Percentiles rank a stretch among this genome's conserved stretches.
phyloP scores from a whole-genome alignment of 2,329 filamentous ascomycete species.

The Orbilia oligospora region DNA sequence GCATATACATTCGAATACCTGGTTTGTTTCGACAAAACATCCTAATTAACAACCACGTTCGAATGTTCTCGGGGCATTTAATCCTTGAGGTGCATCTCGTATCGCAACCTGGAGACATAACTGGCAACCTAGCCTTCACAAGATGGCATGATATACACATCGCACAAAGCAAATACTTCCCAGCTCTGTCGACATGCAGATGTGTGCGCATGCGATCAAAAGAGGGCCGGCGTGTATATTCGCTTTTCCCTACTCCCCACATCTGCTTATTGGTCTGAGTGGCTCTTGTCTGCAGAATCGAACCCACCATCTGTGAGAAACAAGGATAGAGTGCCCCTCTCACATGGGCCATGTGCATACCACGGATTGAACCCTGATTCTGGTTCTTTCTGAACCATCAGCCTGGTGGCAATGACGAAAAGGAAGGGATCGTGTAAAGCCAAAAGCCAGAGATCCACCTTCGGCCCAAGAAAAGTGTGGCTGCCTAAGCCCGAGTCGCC shows the following conservation, averaged over 20 bases:
- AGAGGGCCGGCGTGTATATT: slow-evolving; percentile 27
- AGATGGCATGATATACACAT: slow-evolving; percentile 32
- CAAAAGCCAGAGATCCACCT: slow-evolving; percentile 56
- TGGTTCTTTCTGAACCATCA: slow-evolving; percentile 41
- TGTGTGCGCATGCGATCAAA: slow-evolving; percentile 45
- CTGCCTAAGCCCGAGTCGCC: slow-evolving; percentile 60
- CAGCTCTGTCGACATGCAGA: slow-evolving; percentile 38
- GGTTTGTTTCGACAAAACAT: slow-evolving; percentile 58
- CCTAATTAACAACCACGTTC: slow-evolving; percentile 56
- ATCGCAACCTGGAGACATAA: slow-evolving; percentile 22
- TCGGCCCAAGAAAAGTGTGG: slow-evolving; percentile 58
- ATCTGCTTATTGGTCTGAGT: slow-evolving; percentile 44
- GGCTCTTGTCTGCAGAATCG: slow-evolving; percentile 36
- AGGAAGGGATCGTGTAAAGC: slow-evolving; percentile 50
- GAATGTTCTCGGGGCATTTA: slow-evolving; percentile 50
- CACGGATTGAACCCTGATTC: slow-evolving; percentile 60
- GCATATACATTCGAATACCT: slow-evolving; percentile 51
- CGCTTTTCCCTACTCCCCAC: slow-evolving; percentile 51
- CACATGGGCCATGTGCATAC: slow-evolving; percentile 56
- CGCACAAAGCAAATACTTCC: slow-evolving; percentile 35
- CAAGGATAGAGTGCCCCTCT: slow-evolving; percentile 54
- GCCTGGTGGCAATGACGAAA: slow-evolving; percentile 54
- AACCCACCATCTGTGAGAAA: slow-evolving; percentile 44
- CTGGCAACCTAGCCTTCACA: slow-evolving; percentile 31
- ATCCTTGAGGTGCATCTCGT: slow-evolving; percentile 50